Percentiles rank a stretch among this genome's conserved stretches.
These are phyloP conservation scores for Phytopythium boreale DNA, from an alignment of 352 stramenopile species.

Conservation along the genomic window DNA sequence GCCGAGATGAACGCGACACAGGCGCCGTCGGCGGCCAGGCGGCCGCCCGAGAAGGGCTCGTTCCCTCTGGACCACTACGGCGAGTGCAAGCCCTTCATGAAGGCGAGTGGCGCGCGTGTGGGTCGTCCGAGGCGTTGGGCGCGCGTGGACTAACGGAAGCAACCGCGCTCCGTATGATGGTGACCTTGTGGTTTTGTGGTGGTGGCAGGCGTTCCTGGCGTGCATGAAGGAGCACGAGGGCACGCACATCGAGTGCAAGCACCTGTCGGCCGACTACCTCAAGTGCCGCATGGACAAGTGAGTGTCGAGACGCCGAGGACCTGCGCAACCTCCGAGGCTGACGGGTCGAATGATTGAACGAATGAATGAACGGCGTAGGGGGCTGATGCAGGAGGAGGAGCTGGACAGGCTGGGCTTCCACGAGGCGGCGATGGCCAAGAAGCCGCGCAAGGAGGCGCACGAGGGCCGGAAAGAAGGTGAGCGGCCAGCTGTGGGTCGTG, in stretches of 20 bases:
- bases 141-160: not conserved
- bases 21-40: constrained; percentile 65
- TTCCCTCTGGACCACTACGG: constrained; percentile 91
- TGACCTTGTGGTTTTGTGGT: no score
- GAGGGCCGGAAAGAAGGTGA: constrained; percentile 76
- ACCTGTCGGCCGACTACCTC: constrained; percentile 83
- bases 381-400: constrained; percentile 83
- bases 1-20: constrained; percentile 75
- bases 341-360: not conserved
- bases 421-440: constrained; percentile 75
- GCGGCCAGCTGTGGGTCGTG: not conserved
- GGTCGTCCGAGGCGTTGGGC: not conserved
- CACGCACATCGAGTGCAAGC: constrained; percentile 90
- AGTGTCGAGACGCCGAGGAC: constrained; percentile 13
- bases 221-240: constrained; percentile 81
- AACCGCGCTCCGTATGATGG: no score
- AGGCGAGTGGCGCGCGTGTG: constrained; percentile 28
- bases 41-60: constrained; percentile 86
- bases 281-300: constrained; percentile 90
- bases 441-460: constrained; percentile 37
- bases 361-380: constrained; percentile 22
- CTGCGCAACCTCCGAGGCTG: not conserved
- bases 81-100: constrained; percentile 88
- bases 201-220: constrained; percentile 59
- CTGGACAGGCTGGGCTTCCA: constrained; percentile 83